A percentile compares a stretch with the other conserved stretches of the same genome.
Evolutionary conservation across 306 rosid species (phyloP).

Genomic region (barrel medic (Medicago truncatula)): DNA sequence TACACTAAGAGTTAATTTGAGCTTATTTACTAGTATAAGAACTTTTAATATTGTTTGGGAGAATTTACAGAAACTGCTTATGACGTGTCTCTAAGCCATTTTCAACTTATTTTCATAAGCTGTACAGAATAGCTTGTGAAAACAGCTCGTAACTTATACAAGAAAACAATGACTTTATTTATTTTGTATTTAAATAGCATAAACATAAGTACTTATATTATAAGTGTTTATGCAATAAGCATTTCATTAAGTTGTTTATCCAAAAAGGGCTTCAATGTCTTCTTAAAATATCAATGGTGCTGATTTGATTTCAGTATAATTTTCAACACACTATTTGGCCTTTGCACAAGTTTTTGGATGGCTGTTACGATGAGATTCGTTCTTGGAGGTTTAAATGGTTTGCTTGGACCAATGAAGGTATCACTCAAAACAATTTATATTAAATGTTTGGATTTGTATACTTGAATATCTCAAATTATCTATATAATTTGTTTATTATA

Average conservation of each 20-base stretch:
- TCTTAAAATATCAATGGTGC: background rate
- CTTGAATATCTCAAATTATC: background rate
- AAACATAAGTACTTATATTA: too few species aligned
- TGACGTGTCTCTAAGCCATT: background rate
- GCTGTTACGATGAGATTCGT: slow-evolving; percentile 72
- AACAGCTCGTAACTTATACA: background rate
- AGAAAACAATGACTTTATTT: background rate
- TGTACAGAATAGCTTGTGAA: background rate
- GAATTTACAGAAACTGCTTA: background rate
- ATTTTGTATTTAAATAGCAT: background rate
- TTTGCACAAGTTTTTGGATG: slow-evolving; percentile 90
- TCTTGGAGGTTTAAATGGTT: slow-evolving; percentile 87
- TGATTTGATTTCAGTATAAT: slow-evolving; percentile 57
- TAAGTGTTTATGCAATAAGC: too few species aligned
- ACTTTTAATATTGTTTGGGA: background rate
- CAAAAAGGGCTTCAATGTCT: background rate
- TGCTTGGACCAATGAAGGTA: slow-evolving; percentile 92
- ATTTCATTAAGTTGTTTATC: background rate
- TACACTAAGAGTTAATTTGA: too few species aligned
- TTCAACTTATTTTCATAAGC: background rate
- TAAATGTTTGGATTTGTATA: background rate
- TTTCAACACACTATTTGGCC: slow-evolving; percentile 86
- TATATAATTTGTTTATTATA: background rate
- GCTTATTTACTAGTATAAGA: too few species aligned
- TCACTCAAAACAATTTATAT: background rate